phyloP scores from a whole-genome alignment of 163 green algal genomes.

The Trebouxia gelatinosa region DNA sequence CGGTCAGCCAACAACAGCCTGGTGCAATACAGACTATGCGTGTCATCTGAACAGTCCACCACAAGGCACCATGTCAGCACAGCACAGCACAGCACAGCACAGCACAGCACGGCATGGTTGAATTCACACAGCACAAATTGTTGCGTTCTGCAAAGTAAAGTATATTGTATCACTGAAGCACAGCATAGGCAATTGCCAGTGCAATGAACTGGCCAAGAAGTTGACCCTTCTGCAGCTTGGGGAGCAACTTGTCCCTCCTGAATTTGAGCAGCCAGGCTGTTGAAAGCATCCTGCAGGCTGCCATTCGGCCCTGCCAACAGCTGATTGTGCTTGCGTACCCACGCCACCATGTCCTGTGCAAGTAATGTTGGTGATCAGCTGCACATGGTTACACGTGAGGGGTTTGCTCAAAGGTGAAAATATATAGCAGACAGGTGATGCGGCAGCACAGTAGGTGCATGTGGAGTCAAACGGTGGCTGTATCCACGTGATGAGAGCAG shows the following conservation, averaged over 20 bases:
- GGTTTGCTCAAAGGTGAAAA: background rate
- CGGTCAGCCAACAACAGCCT: background rate
- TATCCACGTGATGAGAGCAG: background rate
- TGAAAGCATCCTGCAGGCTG: background rate
- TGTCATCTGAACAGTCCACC: background rate
- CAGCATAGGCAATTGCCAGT: no score
- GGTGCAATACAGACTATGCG: background rate
- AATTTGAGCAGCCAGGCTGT: background rate
- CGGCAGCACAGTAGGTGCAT: background rate
- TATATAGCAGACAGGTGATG: background rate
- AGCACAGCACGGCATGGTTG: background rate
- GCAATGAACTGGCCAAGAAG: no score
- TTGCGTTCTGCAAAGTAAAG: no score
- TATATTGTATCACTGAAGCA: no score
- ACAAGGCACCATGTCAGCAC: background rate
- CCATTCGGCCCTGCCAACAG: background rate
- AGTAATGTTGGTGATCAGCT: background rate
- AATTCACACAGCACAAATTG: no score
- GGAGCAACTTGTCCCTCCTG: background rate
- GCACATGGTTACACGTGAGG: background rate
- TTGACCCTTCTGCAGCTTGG: background rate
- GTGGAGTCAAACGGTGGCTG: background rate
- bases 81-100: background rate
- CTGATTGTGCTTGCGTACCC: background rate
- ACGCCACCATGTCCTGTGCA: constrained; percentile 9